Conservation (phyloP, 2,329 filamentous ascomycete genomes). For the Kalmusia sp. region DNA sequence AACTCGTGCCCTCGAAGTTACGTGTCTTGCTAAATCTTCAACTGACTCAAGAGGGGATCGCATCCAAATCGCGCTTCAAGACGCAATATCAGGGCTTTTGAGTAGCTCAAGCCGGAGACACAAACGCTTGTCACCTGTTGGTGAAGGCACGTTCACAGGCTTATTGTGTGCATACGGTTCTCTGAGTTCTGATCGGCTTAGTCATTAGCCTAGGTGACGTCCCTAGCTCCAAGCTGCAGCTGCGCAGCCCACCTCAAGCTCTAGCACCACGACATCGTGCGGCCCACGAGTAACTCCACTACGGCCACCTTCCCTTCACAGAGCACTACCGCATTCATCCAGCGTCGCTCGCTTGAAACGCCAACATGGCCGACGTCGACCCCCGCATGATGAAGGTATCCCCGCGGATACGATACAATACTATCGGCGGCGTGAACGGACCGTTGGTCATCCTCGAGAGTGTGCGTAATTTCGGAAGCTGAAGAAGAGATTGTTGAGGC, state of each 20-base stretch:
- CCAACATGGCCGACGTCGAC: constrained; percentile 50
- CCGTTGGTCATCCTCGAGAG: constrained; percentile 97
- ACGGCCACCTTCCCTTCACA: constrained; percentile 22
- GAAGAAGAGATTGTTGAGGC: constrained; percentile 17
- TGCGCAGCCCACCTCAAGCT: no score
- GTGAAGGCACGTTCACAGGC: no score
- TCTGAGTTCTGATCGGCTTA: constrained; percentile 3
- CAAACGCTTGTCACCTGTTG: no score
- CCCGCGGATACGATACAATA: constrained; percentile 91
- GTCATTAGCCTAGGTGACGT: constrained; percentile 5
- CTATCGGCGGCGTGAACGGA: constrained; percentile 96
- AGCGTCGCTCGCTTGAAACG: constrained; percentile 27
- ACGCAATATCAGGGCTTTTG: no score
- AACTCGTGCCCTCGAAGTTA: no score
- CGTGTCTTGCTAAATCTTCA: not conserved
- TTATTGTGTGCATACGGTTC: no score
- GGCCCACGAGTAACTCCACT: constrained; percentile 16
- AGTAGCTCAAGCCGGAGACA: no score
- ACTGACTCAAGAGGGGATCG: not conserved
- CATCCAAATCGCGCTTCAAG: no score
- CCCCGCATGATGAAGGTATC: constrained; percentile 65
- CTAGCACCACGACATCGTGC: constrained; percentile 26
- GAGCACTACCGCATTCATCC: constrained; percentile 21
- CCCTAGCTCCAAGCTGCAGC: no score
- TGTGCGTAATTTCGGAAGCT: constrained; percentile 61